Evolutionary conservation across 352 stramenopile genomes (phyloP), one percentile per base, ranked within the genome.

Genomic region (Thraustochytrium striatum): DNA sequence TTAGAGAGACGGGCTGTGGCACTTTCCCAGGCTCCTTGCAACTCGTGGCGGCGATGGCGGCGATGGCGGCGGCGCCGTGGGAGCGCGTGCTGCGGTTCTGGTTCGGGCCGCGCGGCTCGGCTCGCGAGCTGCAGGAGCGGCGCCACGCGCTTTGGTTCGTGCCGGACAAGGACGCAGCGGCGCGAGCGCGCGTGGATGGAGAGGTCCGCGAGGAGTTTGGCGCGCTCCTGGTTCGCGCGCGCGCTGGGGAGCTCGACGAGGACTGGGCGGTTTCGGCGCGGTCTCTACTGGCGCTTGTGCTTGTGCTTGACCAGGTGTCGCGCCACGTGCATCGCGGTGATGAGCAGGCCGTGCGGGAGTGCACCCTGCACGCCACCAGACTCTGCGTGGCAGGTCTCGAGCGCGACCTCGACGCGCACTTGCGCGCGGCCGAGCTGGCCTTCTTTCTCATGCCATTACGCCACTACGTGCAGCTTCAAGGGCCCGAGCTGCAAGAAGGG

Each of bases 301-400:
- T 96, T 53, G 39, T 96, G 36, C 73, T 96, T 21, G 91, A 96
- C 80, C 91, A 95, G 79, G 90, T 94, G 81, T 92, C 89, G 30
- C 85, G 90, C 0, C 90, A 94, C 72, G 81, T 93, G 9, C 90
- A 91, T 72, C 86, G 90, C 52, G 81, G 81, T 8, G 78, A 82
- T 52, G 81, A 85, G 32, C 70, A 80, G 32, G 61, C 73, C 7
- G 50, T 55, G 28, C 91, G 93, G 44, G 86, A 91, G 65, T 81
- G 72, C 13, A 70, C 90, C 16, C 85, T 41, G 3, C 30, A 72
- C 3, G 32, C 38, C 85, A 25, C 73, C 90, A 9, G 72, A 72
- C 38, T 57, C 91, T 61, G 84, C 86, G 33, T 81, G 87, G 53
- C 79, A 87, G 68, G 72, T 91, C 25, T 82, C 91, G 55, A 84